phyloP scores from a whole-genome alignment of 2,329 filamentous ascomycete genomes.

The Penicillium glabrum region DNA sequence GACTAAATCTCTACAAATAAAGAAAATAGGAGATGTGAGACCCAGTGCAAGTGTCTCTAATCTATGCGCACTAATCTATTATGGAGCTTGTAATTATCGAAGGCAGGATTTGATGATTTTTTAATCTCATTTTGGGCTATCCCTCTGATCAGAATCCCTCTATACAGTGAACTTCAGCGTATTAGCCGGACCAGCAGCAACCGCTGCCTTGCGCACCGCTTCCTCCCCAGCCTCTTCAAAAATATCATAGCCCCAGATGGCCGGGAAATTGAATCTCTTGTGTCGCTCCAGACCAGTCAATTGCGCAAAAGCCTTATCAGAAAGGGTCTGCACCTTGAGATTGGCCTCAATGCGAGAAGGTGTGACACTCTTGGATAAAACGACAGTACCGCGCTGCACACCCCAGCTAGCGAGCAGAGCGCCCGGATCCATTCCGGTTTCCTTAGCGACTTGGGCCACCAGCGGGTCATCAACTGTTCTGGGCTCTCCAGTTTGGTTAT shows the following conservation, averaged over 20 bases:
- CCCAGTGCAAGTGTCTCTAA: too few species aligned
- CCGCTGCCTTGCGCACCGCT: constrained; percentile 17
- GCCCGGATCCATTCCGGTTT: constrained; percentile 57
- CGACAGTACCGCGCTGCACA: constrained; percentile 54
- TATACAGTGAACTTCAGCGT: constrained; percentile 25
- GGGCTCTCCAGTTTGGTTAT: constrained; percentile 48
- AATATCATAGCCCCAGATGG: constrained; percentile 34
- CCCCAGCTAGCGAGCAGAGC: constrained; percentile 57
- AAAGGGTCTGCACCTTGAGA: constrained; percentile 33
- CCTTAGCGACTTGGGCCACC: constrained; percentile 61
- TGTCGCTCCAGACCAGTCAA: constrained; percentile 27
- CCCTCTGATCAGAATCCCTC: not conserved
- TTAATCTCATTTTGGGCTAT: too few species aligned
- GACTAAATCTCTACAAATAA: too few species aligned
- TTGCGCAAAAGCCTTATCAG: constrained; percentile 26
- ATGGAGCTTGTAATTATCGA: too few species aligned
- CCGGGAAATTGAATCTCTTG: constrained; percentile 29
- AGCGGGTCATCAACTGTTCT: constrained; percentile 59
- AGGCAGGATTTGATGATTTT: too few species aligned
- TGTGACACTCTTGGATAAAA: constrained; percentile 46
- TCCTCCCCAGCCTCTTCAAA: constrained; percentile 33
- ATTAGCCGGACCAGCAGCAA: constrained; percentile 16
- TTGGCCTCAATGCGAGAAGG: constrained; percentile 51
- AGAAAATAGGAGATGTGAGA: too few species aligned
- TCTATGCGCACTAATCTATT: too few species aligned